phyloP scores from a whole-genome alignment of 495 filamentous ascomycete species.

The Daldinia vernicosa region DNA sequence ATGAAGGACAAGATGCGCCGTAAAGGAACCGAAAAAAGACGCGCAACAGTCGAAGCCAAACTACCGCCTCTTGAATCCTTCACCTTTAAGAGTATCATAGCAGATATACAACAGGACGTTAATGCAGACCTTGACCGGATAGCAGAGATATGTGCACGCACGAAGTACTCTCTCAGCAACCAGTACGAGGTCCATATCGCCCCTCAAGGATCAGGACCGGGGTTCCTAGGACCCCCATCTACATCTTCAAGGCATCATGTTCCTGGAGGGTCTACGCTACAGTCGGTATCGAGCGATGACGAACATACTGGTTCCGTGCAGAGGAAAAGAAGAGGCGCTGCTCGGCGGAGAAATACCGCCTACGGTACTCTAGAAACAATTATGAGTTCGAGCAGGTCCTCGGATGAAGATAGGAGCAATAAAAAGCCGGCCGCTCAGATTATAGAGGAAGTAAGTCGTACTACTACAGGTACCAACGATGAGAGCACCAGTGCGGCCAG shows the following conservation, averaged over 20 bases:
- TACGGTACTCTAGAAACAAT: constrained; percentile 66
- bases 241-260: constrained; percentile 33
- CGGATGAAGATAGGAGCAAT: constrained; percentile 60
- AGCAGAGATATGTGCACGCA: constrained; percentile 66
- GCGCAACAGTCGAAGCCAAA: constrained; percentile 34
- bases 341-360: constrained; percentile 55
- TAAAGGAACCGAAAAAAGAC: constrained; percentile 41
- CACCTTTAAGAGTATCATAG: constrained; percentile 66
- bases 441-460: constrained; percentile 58
- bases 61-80: constrained; percentile 66
- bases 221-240: constrained; percentile 40
- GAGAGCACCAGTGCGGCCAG: constrained; percentile 31
- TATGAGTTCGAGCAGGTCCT: constrained; percentile 65
- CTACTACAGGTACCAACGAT: constrained; percentile 45
- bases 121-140: constrained; percentile 63
- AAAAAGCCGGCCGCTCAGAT: constrained; percentile 62
- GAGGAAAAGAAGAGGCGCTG: constrained; percentile 44
- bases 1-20: constrained; percentile 45
- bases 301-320: constrained; percentile 45
- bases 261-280: constrained; percentile 55
- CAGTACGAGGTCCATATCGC: constrained; percentile 68
- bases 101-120: constrained; percentile 57
- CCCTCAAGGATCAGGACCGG: constrained; percentile 60
- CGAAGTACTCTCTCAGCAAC: constrained; percentile 63
- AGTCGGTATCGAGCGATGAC: constrained; percentile 60